Percentiles rank a stretch among this genome's conserved stretches.
phyloP scores from a whole-genome alignment of 352 stramenopile genomes.

The Phytopythium ostracodes region DNA sequence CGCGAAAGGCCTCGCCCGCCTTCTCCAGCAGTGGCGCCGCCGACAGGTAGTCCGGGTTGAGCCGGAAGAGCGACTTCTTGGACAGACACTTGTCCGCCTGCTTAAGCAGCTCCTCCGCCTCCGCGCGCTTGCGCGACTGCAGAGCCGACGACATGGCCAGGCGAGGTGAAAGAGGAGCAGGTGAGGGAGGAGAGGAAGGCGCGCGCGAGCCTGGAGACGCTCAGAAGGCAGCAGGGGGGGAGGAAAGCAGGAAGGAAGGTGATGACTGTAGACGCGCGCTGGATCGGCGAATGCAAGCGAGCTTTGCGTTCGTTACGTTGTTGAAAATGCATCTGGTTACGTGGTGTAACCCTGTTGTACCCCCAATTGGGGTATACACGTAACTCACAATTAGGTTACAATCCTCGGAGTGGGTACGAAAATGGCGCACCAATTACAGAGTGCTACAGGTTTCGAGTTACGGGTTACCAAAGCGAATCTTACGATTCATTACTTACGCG shows the following conservation, averaged over 20 bases:
- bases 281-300: not conserved
- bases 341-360: no score
- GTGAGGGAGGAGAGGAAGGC: not conserved
- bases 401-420: no score
- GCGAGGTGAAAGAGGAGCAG: not conserved
- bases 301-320: not conserved
- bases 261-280: not conserved
- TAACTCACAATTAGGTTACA: no score
- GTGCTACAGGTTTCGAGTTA: no score
- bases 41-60: constrained; percentile 60
- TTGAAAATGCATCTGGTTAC: not conserved
- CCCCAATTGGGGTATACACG: no score
- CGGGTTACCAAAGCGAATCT: no score
- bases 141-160: constrained; percentile 23
- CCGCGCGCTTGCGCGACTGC: constrained; percentile 47
- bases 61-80: constrained; percentile 64
- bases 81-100: constrained; percentile 54
- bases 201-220: no score
- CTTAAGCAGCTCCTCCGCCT: constrained; percentile 43
- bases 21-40: constrained; percentile 70
- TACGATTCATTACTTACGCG: no score
- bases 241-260: not conserved
- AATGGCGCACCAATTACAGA: no score
- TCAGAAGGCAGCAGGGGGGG: not conserved
- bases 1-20: constrained; percentile 64